Base-by-base conservation (phyloP, 257 asterid genomes). In the Solanum microdontum region DNA sequence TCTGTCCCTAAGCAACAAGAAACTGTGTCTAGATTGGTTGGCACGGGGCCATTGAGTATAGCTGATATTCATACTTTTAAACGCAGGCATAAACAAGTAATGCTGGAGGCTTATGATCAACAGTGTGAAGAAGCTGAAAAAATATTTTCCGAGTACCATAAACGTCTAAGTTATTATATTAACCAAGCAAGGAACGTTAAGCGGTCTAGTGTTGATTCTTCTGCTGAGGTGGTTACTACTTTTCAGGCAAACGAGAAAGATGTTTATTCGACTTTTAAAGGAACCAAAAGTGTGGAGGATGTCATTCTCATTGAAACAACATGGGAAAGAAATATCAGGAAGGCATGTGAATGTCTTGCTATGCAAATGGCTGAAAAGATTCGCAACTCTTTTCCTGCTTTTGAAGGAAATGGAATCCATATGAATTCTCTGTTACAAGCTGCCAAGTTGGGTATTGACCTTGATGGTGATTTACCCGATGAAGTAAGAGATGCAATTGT, bases 61-160 rank as follows among this genome's bases (percentile, higher is more conserved):
- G 85, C 69, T 80, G 85, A 82, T 26, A 84, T 26, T 82, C 58
- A 77, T 83, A 87, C 85, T 90, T 84, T 14, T 84, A 43, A 62
- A 64, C 92, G 75, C 92, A 97, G 99, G 92, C 99, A 97, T 95
- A 97, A 97, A 90, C 98, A 95, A 90, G 98, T 94, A 84, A 94
- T 96, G 95, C 87, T 96, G 91, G 99, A 95, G 91, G 94, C 98
- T 90, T 95, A 93, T 93, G 99, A 96, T 88, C 98, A 95, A 87
- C 99, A 95, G 86, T 92, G 99, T 89, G 96, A 95, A 86, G 99
- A 97, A 91, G 99, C 99, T n/a, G 97, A 98, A 68, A 97, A 94
- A 90, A 95, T 97, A 89, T 97, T 95, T 94, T 93, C 98, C 0
- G 99, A 95, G 93, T 97, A 96, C 89, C 99, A 97, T 92, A 97